These are phyloP conservation scores for Serendipita indica DNA, from an alignment of 768 basidiomycete species.

Conservation along the genomic window DNA sequence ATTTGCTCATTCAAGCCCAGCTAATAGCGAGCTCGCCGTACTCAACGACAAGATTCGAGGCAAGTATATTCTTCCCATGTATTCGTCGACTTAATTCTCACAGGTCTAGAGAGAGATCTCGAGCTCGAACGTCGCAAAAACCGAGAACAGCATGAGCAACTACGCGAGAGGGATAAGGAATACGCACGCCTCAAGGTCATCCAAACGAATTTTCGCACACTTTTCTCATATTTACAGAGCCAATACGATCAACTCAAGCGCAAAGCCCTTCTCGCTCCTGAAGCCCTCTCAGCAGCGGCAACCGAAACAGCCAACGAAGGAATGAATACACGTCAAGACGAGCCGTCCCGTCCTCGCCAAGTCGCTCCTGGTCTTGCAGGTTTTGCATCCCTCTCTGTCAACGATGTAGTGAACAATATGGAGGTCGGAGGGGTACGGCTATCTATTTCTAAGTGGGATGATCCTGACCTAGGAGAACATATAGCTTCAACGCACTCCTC, in stretches of 20 bases:
- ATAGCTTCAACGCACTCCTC: conserved; percentile 19
- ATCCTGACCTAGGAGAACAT: not conserved
- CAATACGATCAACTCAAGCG: conserved; percentile 76
- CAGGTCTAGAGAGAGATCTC: conserved; percentile 67
- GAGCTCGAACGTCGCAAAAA: conserved; percentile 64
- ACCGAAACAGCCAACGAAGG: not conserved
- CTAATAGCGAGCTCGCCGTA: conserved; percentile 61
- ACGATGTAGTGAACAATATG: conserved; percentile 47
- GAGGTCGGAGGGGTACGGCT: conserved; percentile 43
- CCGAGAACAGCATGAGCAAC: conserved; percentile 55
- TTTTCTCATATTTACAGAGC: conserved; percentile 35
- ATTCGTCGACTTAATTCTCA: not conserved
- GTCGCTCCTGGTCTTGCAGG: conserved; percentile 15
- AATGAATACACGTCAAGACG: not conserved
- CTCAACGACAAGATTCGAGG: conserved; percentile 55
- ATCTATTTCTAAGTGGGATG: not conserved
- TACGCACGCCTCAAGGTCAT: conserved; percentile 72
- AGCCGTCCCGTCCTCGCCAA: conserved; percentile 6
- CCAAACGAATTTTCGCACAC: too few relatives aligned
- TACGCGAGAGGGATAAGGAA: conserved; percentile 69
- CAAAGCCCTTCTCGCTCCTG: conserved; percentile 51
- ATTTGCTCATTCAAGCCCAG: conserved; percentile 25
- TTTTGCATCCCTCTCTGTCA: conserved; percentile 19
- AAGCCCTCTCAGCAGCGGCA: conserved; percentile 11
- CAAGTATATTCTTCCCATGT: conserved; percentile 19